A percentile compares a stretch with the other conserved stretches of the same genome.
phyloP scores from a whole-genome alignment of 75 land plant genomes.

The Gnetum montanum region DNA sequence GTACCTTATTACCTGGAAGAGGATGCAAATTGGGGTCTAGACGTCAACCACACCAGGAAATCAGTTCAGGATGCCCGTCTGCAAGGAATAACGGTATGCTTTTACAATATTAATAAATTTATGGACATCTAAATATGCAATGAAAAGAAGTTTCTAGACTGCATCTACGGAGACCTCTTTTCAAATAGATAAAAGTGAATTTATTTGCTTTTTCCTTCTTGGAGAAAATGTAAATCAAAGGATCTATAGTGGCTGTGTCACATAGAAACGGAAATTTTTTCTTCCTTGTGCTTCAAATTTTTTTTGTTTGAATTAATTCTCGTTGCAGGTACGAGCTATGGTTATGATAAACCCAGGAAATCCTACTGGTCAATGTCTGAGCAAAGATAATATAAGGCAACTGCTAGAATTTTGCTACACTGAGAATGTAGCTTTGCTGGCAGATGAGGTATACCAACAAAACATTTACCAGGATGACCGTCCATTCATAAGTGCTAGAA shows the following conservation, averaged over 20 bases:
- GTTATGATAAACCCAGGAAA: slow-evolving; percentile 99
- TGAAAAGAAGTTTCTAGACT: too few species aligned
- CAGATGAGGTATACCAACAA: slow-evolving; percentile 96
- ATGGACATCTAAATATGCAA: too few species aligned
- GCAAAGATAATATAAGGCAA: slow-evolving; percentile 58
- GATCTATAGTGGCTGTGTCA: too few species aligned
- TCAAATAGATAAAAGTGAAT: too few species aligned
- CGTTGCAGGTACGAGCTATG: slow-evolving; percentile 83
- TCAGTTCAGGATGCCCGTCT: slow-evolving; percentile 54
- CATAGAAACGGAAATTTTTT: too few species aligned
- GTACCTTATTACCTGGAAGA: slow-evolving; percentile 92
- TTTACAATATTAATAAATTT: neutral
- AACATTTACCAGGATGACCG: slow-evolving; percentile 96
- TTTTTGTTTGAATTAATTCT: too few species aligned
- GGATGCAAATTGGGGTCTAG: slow-evolving; percentile 83
- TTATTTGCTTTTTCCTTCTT: too few species aligned
- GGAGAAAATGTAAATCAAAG: too few species aligned
- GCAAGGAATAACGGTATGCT: slow-evolving; percentile 76
- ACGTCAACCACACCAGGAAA: slow-evolving; percentile 39
- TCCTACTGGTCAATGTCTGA: slow-evolving; percentile 94
- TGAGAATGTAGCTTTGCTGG: slow-evolving; percentile 70
- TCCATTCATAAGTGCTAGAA: slow-evolving; percentile 88
- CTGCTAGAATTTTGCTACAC: slow-evolving; percentile 59
- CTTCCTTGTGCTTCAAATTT: too few species aligned
- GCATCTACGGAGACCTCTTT: too few species aligned